Percentiles rank a stretch among this genome's conserved stretches.
phyloP scores from a whole-genome alignment of 305 asterid genomes.

The Fraxinus greggii region DNA sequence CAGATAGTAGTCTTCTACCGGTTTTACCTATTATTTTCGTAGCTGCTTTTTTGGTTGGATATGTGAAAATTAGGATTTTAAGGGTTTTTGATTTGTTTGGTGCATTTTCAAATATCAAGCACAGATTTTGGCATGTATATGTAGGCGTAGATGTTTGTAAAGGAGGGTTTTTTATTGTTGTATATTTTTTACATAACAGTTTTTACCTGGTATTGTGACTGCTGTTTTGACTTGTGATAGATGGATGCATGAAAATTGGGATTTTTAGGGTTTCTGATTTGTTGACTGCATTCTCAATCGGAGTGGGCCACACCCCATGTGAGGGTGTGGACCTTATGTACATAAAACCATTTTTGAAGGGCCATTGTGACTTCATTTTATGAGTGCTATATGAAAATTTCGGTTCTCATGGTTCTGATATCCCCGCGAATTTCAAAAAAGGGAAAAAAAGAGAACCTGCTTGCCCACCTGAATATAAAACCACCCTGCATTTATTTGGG shows the following conservation, averaged over 20 bases:
- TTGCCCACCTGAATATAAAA: background rate
- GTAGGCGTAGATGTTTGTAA: background rate
- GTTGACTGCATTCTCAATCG: background rate
- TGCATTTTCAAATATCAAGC: background rate
- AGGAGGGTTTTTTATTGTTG: background rate
- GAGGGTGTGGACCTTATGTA: too few species aligned
- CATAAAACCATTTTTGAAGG: background rate
- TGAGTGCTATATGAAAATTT: background rate
- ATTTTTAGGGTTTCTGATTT: background rate
- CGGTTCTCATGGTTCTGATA: background rate
- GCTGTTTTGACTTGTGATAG: background rate
- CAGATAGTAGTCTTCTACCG: background rate
- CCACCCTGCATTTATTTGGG: background rate
- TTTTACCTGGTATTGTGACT: background rate
- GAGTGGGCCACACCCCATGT: too few species aligned
- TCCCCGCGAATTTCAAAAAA: background rate
- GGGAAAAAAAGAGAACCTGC: background rate
- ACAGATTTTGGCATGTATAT: background rate
- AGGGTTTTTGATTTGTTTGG: background rate
- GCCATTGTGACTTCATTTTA: background rate
- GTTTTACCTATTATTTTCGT: background rate
- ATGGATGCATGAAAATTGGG: background rate
- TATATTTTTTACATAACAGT: background rate
- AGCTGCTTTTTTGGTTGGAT: background rate
- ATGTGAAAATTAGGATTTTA: background rate